These are phyloP conservation scores for Fonsecaea multimorphosa DNA, from an alignment of 2,329 filamentous ascomycete species.

Conservation along the genomic window DNA sequence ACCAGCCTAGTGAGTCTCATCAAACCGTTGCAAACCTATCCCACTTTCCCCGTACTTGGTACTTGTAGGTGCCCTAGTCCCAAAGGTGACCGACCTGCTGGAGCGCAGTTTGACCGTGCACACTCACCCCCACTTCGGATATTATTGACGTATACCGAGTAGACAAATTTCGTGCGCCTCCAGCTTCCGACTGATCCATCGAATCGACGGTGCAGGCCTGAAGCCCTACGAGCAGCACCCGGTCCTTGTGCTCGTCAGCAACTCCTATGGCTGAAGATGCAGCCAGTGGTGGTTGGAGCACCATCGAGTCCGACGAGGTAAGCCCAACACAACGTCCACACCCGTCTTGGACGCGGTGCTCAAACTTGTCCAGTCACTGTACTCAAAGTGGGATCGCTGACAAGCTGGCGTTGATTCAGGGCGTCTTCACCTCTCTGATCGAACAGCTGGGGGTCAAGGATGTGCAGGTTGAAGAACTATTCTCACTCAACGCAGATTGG, in stretches of 20 bases:
- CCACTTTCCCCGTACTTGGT: background rate
- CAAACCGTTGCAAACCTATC: background rate
- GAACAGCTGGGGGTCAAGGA: constrained; percentile 89
- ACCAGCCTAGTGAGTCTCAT: background rate
- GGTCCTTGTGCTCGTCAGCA: background rate
- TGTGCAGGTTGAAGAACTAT: constrained; percentile 96
- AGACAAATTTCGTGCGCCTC: background rate
- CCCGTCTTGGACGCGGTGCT: background rate
- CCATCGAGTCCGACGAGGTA: constrained; percentile 96
- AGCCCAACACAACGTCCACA: constrained; percentile 42
- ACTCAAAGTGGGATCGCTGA: constrained; percentile 14
- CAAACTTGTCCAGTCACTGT: background rate
- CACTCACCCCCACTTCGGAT: background rate
- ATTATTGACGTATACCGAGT: background rate
- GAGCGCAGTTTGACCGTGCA: background rate
- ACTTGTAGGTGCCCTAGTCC: background rate
- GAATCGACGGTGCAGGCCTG: background rate
- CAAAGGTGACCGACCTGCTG: background rate
- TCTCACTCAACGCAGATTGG: constrained; percentile 78
- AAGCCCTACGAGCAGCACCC: background rate
- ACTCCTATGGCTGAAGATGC: constrained; percentile 66
- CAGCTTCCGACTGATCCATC: background rate
- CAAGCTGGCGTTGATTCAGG: constrained; percentile 56
- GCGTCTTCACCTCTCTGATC: constrained; percentile 96
- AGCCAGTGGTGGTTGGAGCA: constrained; percentile 77